A percentile compares a stretch with the other conserved stretches of the same genome.
These are phyloP conservation scores for Cladosporium sp. DNA, from an alignment of 2,329 filamentous ascomycete genomes.

Conservation along the genomic window DNA sequence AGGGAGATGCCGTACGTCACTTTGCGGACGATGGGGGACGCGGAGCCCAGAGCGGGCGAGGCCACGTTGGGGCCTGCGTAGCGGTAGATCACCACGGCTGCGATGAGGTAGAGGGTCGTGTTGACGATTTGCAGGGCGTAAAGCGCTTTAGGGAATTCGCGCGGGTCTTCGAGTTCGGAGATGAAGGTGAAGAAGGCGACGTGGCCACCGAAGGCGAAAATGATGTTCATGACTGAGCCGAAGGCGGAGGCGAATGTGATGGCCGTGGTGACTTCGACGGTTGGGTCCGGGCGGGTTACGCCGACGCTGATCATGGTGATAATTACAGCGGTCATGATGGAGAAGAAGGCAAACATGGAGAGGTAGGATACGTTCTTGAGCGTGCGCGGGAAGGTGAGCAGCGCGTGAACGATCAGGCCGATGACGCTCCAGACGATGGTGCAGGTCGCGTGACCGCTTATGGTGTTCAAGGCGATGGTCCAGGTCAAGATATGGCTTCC, in stretches of 20 bases:
- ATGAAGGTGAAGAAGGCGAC: constrained; percentile 65
- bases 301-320: constrained; percentile 65
- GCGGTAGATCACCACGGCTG: constrained; percentile 63
- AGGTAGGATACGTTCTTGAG: constrained; percentile 61
- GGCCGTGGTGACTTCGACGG: constrained; percentile 33
- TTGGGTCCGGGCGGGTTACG: constrained; percentile 41
- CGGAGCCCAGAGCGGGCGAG: constrained; percentile 62
- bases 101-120: constrained; percentile 59
- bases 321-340: constrained; percentile 58
- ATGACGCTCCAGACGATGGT: constrained; percentile 62
- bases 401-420: constrained; percentile 54
- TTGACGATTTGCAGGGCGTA: constrained; percentile 57
- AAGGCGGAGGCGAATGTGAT: constrained; percentile 51
- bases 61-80: constrained; percentile 58
- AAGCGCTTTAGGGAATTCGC: constrained; percentile 60
- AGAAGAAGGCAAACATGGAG: constrained; percentile 51
- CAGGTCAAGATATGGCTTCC: constrained; percentile 67
- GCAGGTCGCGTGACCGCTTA: constrained; percentile 60
- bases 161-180: constrained; percentile 59
- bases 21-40: constrained; percentile 53
- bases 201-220: constrained; percentile 64
- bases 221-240: constrained; percentile 62
- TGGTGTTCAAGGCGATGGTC: constrained; percentile 64
- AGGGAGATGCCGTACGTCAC: constrained; percentile 65
- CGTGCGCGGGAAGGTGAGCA: constrained; percentile 59